Conservation (phyloP, 2,329 filamentous ascomycete genomes). For the Lizonia empirigonia region DNA sequence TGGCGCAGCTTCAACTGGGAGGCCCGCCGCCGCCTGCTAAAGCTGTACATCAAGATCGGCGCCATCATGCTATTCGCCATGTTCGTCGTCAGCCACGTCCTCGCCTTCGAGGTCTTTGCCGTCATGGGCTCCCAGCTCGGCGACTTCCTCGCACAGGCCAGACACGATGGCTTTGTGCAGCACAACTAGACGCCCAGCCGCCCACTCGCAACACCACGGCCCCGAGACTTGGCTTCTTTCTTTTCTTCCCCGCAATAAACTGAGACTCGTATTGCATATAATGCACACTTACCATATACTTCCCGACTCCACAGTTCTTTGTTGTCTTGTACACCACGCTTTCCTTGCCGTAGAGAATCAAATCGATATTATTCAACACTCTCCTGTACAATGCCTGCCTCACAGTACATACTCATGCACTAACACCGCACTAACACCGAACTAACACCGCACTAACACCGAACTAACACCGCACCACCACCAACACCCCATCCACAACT, state of each 20-base stretch:
- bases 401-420: too few species aligned
- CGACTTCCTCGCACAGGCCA: constrained; percentile 27
- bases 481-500: too few species aligned
- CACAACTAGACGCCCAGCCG: constrained; percentile 13
- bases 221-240: background rate
- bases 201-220: too few species aligned
- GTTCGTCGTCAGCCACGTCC: constrained; percentile 55
- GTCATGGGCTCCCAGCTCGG: constrained; percentile 48
- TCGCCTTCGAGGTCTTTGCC: constrained; percentile 61
- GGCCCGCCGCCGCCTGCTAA: constrained; percentile 74
- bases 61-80: constrained; percentile 57
- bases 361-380: too few species aligned
- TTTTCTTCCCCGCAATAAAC: background rate
- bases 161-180: constrained; percentile 19
- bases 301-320: constrained; percentile 10
- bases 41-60: constrained; percentile 75
- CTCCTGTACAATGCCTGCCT: too few species aligned
- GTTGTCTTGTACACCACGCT: constrained; percentile 2
- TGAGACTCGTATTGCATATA: constrained; percentile 2
- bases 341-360: background rate
- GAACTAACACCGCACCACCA: too few species aligned
- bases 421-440: too few species aligned
- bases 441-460: too few species aligned
- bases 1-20: constrained; percentile 78
- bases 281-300: background rate